phyloP scores from a whole-genome alignment of 2,329 filamentous ascomycete genomes.

The Fusarium temperatum region DNA sequence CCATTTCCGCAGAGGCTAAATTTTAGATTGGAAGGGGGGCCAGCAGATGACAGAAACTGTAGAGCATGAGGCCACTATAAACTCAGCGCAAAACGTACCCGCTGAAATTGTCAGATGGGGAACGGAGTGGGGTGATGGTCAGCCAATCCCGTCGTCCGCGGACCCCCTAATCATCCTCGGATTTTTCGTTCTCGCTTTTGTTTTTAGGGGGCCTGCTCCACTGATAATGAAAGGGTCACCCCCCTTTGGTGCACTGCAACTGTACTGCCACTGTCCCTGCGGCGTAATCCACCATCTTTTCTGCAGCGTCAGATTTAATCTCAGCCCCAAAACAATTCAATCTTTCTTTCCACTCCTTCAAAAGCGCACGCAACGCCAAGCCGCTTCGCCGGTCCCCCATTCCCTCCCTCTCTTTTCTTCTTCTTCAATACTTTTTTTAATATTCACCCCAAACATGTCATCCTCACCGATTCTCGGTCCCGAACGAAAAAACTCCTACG shows the following conservation, averaged over 20 bases:
- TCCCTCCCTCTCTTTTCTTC: not conserved
- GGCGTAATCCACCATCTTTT: not conserved
- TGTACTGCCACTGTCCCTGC: not conserved
- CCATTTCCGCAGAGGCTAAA: not conserved
- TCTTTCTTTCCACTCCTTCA: constrained; percentile 9
- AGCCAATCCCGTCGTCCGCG: constrained; percentile 1
- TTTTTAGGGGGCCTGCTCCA: not conserved
- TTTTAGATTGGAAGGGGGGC: constrained; percentile 3
- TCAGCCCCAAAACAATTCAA: not conserved
- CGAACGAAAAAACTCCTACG: constrained; percentile 26
- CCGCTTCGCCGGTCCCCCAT: not conserved
- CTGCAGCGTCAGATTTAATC: not conserved
- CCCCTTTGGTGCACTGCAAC: not conserved
- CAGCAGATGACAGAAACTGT: not conserved
- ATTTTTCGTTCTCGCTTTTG: constrained; percentile 10
- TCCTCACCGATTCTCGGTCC: constrained; percentile 22
- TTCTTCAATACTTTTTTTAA: not conserved
- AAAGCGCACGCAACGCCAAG: not conserved
- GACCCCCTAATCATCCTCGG: not conserved
- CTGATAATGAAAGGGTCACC: constrained; percentile 18
- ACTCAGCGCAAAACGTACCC: rapidly evolving
- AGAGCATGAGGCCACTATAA: not conserved
- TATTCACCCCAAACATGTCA: not conserved
- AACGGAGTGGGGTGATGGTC: not conserved
- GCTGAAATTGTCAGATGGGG: not conserved